Evolutionary conservation across 2,329 filamentous ascomycete species (phyloP).

Genomic region (Penicillium vulpinum): DNA sequence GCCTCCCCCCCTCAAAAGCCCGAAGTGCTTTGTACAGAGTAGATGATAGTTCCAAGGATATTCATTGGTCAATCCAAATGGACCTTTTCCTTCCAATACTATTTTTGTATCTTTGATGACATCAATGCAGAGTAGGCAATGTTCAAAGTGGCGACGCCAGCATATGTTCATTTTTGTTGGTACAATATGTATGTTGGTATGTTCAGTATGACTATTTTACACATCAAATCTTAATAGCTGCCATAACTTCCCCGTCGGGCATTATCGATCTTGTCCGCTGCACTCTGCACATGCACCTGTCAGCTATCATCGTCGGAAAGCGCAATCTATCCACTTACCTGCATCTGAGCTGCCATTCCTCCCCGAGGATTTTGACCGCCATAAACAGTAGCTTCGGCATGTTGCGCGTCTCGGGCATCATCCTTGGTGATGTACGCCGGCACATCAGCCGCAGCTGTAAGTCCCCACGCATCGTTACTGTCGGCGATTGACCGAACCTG

Average conservation of each 20-base stretch:
- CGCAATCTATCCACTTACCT: constrained; percentile 24
- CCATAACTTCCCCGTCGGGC: constrained; percentile 18
- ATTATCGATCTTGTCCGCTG: constrained; percentile 36
- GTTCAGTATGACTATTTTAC: background rate
- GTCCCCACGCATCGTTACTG: constrained; percentile 31
- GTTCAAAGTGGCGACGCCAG: background rate
- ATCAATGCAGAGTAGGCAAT: background rate
- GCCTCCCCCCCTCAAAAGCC: too few species aligned
- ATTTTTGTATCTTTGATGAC: background rate
- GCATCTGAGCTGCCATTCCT: constrained; percentile 37
- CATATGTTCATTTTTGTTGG: background rate
- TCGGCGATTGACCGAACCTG: constrained; percentile 37
- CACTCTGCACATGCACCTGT: constrained; percentile 28
- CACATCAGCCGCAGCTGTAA: constrained; percentile 23
- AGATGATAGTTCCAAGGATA: background rate
- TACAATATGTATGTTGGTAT: background rate
- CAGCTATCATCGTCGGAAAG: constrained; percentile 1
- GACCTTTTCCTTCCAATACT: background rate
- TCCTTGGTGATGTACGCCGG: constrained; percentile 36
- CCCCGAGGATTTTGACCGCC: constrained; percentile 34
- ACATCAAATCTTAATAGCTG: background rate
- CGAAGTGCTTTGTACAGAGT: too few species aligned
- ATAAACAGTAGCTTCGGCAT: constrained; percentile 27
- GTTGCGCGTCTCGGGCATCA: constrained; percentile 35
- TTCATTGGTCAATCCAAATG: background rate